A percentile compares a stretch with the other conserved stretches of the same genome.
Conservation (phyloP, 2,329 filamentous ascomycete genomes). For the Stemphylium lycopersici region DNA sequence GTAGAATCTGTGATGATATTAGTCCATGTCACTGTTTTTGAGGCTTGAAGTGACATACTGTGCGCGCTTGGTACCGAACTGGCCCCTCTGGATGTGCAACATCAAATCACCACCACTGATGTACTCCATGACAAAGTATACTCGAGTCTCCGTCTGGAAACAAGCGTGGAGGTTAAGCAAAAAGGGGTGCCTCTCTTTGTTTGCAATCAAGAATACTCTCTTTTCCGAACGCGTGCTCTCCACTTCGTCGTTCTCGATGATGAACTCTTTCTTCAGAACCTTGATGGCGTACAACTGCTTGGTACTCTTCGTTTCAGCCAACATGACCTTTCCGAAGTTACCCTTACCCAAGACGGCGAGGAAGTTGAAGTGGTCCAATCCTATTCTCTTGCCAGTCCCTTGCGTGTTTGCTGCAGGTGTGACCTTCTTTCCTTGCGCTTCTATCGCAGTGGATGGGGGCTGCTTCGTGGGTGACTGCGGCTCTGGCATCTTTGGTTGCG, state of each 20-base stretch:
- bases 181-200: conserved; percentile 96
- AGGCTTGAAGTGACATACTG: conserved; percentile 68
- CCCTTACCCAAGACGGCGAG: conserved; percentile 96
- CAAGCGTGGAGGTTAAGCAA: conserved; percentile 93
- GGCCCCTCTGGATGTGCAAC: conserved; percentile 96
- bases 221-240: conserved; percentile 98
- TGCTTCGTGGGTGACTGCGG: conserved; percentile 39
- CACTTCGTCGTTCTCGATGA: conserved; percentile 99
- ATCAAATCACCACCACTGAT: conserved; percentile 98
- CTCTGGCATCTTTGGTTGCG: conserved; percentile 43
- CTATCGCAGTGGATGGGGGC: conserved; percentile 39
- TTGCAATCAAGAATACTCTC: conserved; percentile 94
- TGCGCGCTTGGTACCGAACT: conserved; percentile 93
- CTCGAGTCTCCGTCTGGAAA: conserved; percentile 97
- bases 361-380: conserved; percentile 98
- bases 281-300: conserved; percentile 97
- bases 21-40: conserved; percentile 9
- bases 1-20: conserved; percentile 72
- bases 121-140: conserved; percentile 99
- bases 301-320: conserved; percentile 92
- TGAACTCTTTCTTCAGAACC: conserved; percentile 99
- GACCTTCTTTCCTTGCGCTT: conserved; percentile 58
- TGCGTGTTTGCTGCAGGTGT: conserved; percentile 70
- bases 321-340: conserved; percentile 99
- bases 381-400: conserved; percentile 84